Evolutionary conservation across 306 rosid genomes (phyloP).

Genomic region (Vigna angularis): DNA sequence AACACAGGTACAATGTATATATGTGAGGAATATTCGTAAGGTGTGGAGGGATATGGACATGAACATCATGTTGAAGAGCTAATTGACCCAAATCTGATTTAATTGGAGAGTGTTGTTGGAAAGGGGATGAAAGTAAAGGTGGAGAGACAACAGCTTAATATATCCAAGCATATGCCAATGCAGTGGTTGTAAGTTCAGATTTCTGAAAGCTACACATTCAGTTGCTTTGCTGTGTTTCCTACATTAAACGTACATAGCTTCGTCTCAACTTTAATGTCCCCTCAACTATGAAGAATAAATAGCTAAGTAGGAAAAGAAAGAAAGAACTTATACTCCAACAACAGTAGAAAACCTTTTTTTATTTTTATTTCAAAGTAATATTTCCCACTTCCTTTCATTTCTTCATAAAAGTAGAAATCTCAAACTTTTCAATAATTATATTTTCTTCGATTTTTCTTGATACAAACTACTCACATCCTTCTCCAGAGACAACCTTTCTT

Average conservation of each 20-base stretch:
- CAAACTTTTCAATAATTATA: no score
- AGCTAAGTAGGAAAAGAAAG: not conserved
- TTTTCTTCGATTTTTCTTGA: no score
- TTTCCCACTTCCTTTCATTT: not conserved
- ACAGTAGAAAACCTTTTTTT: not conserved
- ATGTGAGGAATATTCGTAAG: no score
- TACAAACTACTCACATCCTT: no score
- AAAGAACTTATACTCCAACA: conserved; percentile 5
- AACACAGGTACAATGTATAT: no score
- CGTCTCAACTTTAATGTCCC: conserved; percentile 40
- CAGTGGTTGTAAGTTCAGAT: conserved; percentile 39
- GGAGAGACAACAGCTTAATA: conserved; percentile 25
- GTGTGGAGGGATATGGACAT: no score
- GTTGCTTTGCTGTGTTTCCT: not conserved
- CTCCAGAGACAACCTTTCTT: no score
- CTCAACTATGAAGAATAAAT: conserved; percentile 15
- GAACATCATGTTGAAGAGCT: no score
- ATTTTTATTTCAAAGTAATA: not conserved
- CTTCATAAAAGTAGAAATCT: not conserved
- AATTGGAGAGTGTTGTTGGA: not conserved
- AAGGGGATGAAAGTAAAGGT: conserved; percentile 16
- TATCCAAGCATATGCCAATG: conserved; percentile 46
- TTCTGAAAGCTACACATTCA: conserved; percentile 20
- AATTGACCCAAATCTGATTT: not conserved
- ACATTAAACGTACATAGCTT: conserved; percentile 14